These are phyloP conservation scores for Arthrinium puccinioides DNA, from an alignment of 2,329 filamentous ascomycete species.

Conservation along the genomic window DNA sequence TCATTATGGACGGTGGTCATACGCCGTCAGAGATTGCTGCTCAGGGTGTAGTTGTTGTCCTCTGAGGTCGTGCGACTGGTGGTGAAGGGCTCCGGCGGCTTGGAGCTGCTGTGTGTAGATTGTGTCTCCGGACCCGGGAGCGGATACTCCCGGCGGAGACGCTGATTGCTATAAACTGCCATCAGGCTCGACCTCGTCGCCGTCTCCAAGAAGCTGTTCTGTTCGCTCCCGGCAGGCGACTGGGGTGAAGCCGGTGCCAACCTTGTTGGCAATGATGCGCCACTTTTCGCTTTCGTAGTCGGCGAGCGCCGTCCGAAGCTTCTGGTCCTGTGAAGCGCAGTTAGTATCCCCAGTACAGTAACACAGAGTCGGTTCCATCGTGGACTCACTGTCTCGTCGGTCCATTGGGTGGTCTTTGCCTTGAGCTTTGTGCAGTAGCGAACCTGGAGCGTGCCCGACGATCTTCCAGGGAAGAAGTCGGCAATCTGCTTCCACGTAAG, in stretches of 20 bases:
- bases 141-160: conserved; percentile 41
- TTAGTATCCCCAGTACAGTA: conserved; percentile 5
- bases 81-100: neutral
- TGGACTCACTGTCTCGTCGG: conserved; percentile 74
- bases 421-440: conserved; percentile 94
- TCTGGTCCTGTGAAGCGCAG: conserved; percentile 55
- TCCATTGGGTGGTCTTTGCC: conserved; percentile 90
- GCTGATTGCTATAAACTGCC: conserved; percentile 46
- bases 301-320: conserved; percentile 67
- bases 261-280: conserved; percentile 85
- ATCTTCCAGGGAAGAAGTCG: conserved; percentile 88
- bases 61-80: conserved; percentile 1
- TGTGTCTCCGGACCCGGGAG: conserved; percentile 39
- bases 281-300: conserved; percentile 90
- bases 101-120: conserved; percentile 35
- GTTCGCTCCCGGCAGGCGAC: conserved; percentile 79
- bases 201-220: conserved; percentile 47
- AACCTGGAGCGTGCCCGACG: conserved; percentile 85
- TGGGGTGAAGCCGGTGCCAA: conserved; percentile 84
- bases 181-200: conserved; percentile 18
- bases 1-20: too few species aligned
- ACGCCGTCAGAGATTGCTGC: too few species aligned
- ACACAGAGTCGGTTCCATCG: neutral
- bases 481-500: conserved; percentile 97
- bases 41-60: neutral